Conservation (phyloP, 2,329 filamentous ascomycete species). For the Penicillium olsonii region DNA sequence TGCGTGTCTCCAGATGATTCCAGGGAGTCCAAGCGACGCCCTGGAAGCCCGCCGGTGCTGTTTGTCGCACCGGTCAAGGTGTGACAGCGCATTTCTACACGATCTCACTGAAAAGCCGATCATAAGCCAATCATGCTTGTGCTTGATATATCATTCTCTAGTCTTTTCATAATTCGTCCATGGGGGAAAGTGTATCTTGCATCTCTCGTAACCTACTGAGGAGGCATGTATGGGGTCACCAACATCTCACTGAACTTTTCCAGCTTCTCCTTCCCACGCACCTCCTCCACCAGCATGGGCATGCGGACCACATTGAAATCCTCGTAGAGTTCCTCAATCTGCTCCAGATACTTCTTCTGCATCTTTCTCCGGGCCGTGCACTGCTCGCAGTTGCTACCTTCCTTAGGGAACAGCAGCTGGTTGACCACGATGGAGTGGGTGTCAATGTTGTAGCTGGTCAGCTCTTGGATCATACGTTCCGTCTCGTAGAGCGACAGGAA, state of each 20-base stretch:
- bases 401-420: conserved; percentile 89
- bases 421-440: conserved; percentile 98
- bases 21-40: too few species aligned
- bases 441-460: conserved; percentile 90
- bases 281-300: conserved; percentile 93
- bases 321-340: conserved; percentile 97
- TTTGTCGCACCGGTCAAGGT: neutral
- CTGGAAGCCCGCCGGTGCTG: too few species aligned
- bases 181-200: conserved; percentile 15
- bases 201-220: conserved; percentile 13
- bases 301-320: conserved; percentile 99
- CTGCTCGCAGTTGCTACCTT: conserved; percentile 85
- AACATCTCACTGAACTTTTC: conserved; percentile 62
- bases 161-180: conserved; percentile 41
- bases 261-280: conserved; percentile 89
- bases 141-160: conserved; percentile 35
- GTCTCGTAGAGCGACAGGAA: conserved; percentile 97
- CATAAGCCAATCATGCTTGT: conserved; percentile 1
- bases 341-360: conserved; percentile 99
- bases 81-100: neutral
- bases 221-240: conserved; percentile 4
- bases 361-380: conserved; percentile 94
- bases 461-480: conserved; percentile 98
- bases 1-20: neutral
- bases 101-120: neutral